These are phyloP conservation scores for Penicillium sp. DNA, from an alignment of 2,329 filamentous ascomycete species.

Conservation along the genomic window DNA sequence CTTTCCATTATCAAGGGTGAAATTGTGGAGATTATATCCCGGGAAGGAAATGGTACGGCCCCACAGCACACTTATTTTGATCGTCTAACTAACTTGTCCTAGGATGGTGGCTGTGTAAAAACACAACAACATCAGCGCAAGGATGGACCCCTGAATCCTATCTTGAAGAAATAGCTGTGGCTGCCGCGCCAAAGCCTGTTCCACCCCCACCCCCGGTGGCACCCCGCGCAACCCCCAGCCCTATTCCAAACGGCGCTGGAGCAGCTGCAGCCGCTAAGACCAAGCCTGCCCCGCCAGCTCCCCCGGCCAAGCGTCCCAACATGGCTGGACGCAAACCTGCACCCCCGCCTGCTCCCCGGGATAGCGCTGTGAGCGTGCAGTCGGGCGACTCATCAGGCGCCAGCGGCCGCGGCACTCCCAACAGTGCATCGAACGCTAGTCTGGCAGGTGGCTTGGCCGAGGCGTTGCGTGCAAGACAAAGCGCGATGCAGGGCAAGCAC, in stretches of 20 bases:
- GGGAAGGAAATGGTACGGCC: conserved; percentile 84
- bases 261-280: conserved; percentile 47
- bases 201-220: conserved; percentile 48
- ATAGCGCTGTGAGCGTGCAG: conserved; percentile 54
- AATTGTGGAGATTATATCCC: conserved; percentile 83
- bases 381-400: conserved; percentile 54
- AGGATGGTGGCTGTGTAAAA: conserved; percentile 97
- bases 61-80: background rate
- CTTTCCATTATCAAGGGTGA: conserved; percentile 77
- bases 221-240: conserved; percentile 57
- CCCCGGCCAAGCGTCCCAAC: conserved; percentile 75
- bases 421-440: conserved; percentile 53
- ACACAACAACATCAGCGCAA: conserved; percentile 63
- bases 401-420: conserved; percentile 70
- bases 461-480: conserved; percentile 72
- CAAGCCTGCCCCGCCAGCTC: conserved; percentile 72
- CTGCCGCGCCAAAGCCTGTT: conserved; percentile 58
- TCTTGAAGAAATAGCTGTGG: conserved; percentile 66
- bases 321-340: conserved; percentile 67
- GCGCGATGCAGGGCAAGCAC: conserved; percentile 68
- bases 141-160: conserved; percentile 95
- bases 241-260: conserved; percentile 53
- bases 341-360: conserved; percentile 64
- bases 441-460: conserved; percentile 73
- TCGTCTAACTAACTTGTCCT: conserved; percentile 24